A percentile compares a stretch with the other conserved stretches of the same genome.
Evolutionary conservation across 805 yeast species (phyloP).

Genomic region (Naumovozyma dairenensis): DNA sequence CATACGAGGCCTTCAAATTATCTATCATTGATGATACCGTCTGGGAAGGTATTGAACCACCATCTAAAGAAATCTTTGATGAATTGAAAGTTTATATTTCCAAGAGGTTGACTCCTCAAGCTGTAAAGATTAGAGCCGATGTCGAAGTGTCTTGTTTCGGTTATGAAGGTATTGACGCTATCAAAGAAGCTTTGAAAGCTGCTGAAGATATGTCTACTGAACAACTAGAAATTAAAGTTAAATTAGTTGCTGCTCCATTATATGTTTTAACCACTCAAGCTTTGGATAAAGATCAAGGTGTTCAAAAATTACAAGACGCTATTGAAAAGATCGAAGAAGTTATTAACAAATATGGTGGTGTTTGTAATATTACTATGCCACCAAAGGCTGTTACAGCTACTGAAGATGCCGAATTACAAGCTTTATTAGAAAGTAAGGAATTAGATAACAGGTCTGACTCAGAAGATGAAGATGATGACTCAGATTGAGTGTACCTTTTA

Average conservation of each 20-base stretch:
- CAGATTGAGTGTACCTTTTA: too few relatives aligned
- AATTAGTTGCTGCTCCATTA: conserved; percentile 94
- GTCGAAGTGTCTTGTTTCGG: conserved; percentile 94
- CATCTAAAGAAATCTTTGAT: conserved; percentile 62
- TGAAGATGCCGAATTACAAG: conserved; percentile 96
- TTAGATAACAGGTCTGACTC: conserved; percentile 78
- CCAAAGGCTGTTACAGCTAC: conserved; percentile 98
- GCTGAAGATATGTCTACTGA: conserved; percentile 83
- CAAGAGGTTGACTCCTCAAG: conserved; percentile 94
- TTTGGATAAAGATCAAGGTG: conserved; percentile 82
- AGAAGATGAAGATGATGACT: conserved; percentile 59
- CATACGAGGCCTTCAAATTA: conserved; percentile 92
- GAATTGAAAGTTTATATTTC: conserved; percentile 83
- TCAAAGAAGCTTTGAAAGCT: conserved; percentile 74
- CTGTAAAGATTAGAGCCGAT: conserved; percentile 96
- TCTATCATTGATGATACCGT: conserved; percentile 84
- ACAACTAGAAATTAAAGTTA: conserved; percentile 80
- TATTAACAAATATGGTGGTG: conserved; percentile 70
- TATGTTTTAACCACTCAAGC: conserved; percentile 91
- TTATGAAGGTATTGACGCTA: conserved; percentile 97
- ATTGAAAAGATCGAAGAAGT: conserved; percentile 64
- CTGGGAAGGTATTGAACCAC: conserved; percentile 69
- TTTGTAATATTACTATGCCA: conserved; percentile 88
- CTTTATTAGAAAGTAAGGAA: conserved; percentile 87
- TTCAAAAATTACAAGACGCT: conserved; percentile 67